Evolutionary conservation across 805 yeast genomes (phyloP).

Genomic region (Candida rishiriensis): DNA sequence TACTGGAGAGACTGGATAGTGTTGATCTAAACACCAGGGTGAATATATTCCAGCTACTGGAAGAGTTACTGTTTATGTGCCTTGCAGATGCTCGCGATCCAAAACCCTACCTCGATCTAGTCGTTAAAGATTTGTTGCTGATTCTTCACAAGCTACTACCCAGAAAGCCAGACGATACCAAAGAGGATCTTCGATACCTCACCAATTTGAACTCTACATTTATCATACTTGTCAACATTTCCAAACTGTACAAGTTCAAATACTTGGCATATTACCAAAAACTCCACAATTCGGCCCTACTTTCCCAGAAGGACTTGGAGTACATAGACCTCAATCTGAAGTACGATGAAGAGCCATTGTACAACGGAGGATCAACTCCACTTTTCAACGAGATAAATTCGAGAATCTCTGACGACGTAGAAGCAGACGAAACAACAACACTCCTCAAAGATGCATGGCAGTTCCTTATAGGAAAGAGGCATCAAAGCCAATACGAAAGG

Average conservation of each 20-base stretch:
- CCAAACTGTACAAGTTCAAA: constrained; percentile 15
- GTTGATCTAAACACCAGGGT: constrained; percentile 58
- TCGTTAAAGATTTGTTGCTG: constrained; percentile 30
- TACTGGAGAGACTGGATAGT: constrained; percentile 52
- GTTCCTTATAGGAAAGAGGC: constrained; percentile 40
- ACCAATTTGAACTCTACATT: constrained; percentile 27
- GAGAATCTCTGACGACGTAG: neutral
- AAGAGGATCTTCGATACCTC: constrained; percentile 19
- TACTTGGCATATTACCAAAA: constrained; percentile 20
- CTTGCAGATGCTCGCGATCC: constrained; percentile 10
- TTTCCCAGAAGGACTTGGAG: constrained; percentile 35
- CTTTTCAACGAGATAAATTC: neutral
- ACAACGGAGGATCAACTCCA: neutral
- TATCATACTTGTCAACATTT: constrained; percentile 23
- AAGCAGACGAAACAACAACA: neutral
- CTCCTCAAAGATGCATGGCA: constrained; percentile 36
- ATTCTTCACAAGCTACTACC: constrained; percentile 36
- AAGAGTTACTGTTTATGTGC: constrained; percentile 47
- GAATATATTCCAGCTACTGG: constrained; percentile 66
- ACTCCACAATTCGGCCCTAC: constrained; percentile 30
- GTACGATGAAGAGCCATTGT: constrained; percentile 25
- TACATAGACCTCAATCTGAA: constrained; percentile 27
- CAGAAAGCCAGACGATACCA: constrained; percentile 8
- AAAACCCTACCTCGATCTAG: constrained; percentile 13
- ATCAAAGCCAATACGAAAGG: constrained; percentile 50